Conservation (phyloP, 768 basidiomycete genomes). For the Amanita muscaria region DNA sequence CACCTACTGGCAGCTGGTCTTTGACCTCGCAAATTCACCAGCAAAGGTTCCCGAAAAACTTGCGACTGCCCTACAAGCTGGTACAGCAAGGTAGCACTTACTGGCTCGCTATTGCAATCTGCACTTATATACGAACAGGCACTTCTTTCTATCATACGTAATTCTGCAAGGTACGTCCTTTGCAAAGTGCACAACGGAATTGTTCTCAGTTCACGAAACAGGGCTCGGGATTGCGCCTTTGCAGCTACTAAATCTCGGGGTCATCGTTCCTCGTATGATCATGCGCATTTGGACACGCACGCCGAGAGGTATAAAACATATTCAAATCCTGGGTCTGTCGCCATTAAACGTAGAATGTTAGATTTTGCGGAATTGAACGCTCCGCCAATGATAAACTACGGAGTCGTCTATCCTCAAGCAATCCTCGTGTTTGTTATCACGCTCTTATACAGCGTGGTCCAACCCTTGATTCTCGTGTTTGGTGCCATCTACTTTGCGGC, state of each 20-base stretch:
- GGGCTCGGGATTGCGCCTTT: slow-evolving; percentile 93
- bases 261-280: slow-evolving; percentile 72
- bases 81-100: slow-evolving; percentile 49
- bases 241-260: slow-evolving; percentile 86
- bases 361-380: slow-evolving; percentile 96
- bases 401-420: slow-evolving; percentile 93
- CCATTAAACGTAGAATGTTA: slow-evolving; percentile 24
- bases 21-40: slow-evolving; percentile 88
- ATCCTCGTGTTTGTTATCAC: slow-evolving; percentile 95
- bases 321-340: background rate
- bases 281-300: slow-evolving; percentile 75
- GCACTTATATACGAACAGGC: slow-evolving; percentile 25
- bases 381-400: slow-evolving; percentile 97
- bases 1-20: slow-evolving; percentile 86
- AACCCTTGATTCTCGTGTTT: slow-evolving; percentile 91
- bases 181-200: background rate
- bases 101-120: slow-evolving; percentile 8
- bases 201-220: slow-evolving; percentile 18
- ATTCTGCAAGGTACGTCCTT: slow-evolving; percentile 60
- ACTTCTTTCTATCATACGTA: slow-evolving; percentile 82
- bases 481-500: slow-evolving; percentile 96
- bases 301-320: slow-evolving; percentile 58
- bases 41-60: slow-evolving; percentile 92
- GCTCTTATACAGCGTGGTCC: slow-evolving; percentile 89
- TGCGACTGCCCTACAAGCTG: slow-evolving; percentile 73